Evolutionary conservation across 345 rosid genomes (phyloP), one percentile per base, ranked within the genome.

Genomic region (Populus simonii): DNA sequence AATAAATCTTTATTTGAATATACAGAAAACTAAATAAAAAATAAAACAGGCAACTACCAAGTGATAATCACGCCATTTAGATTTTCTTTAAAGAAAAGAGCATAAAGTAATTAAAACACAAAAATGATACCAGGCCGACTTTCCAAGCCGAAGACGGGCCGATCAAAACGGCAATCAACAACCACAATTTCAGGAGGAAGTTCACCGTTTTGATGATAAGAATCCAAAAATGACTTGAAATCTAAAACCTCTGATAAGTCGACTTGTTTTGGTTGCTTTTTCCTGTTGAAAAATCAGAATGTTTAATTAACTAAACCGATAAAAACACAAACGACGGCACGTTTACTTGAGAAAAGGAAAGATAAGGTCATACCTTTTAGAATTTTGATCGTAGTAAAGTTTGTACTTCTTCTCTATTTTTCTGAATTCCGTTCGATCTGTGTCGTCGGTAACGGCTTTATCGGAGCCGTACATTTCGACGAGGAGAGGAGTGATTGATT

Each of bases 341-440:
- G 18, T 23, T 33, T 7, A n/a, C 43, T 10, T 29, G 2, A 68
- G 51, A 68, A 66, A 67, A 9, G 35, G 39, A 68, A 3, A 15
- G 18, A 18, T 29, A 8, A 41, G 8, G 17, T 59, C 38, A 33
- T 88, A 93, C 98, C 86, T 93, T 83, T 86, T 84, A 29, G 93
- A 82, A 78, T 86, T 72, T 16, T 87, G 87, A 47, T 88, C 93
- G 80, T 91, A 90, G 79, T 90, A 93, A 23, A 95, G 89, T 80
- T 92, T 95, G 92, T 91, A 95, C 81, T 90, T 81, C 94, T 93
- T 95, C 91, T 93, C 98, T n/a, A 97, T 90, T 83, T 78, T 83
- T 82, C 96, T 86, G 82, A 93, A 95, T 69, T 92, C 96, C 43
- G 97, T 91, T 74, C 87, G 87, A 57, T 90, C 91, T 12, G 81